These are phyloP conservation scores for Solanum ossicruentum DNA, from an alignment of 257 asterid species.

Conservation along the genomic window DNA sequence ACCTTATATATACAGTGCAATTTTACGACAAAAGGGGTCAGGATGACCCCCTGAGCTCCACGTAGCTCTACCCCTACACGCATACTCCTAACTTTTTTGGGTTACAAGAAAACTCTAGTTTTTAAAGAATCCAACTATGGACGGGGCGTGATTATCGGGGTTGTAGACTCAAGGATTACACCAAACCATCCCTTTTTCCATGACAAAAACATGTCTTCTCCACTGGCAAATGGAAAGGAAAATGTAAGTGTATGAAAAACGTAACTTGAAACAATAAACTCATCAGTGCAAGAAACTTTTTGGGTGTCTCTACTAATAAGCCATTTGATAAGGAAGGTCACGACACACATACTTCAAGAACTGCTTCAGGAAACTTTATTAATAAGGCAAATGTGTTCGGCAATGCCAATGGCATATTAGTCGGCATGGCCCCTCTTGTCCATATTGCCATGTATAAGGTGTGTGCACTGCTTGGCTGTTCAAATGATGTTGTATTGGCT, in stretches of 20 bases:
- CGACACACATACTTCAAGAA: constrained; percentile 11
- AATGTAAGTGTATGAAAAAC: background rate
- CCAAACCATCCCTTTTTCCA: no score
- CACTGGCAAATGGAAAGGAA: constrained; percentile 38
- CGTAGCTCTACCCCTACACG: background rate
- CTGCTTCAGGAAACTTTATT: constrained; percentile 10
- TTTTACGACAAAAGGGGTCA: no score
- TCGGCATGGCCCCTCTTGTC: constrained; percentile 32
- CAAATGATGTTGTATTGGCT: constrained; percentile 13
- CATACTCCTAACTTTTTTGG: constrained; percentile 3
- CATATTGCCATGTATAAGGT: constrained; percentile 32
- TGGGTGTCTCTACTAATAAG: background rate
- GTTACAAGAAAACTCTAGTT: background rate
- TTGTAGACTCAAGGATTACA: constrained; percentile 11
- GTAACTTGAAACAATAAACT: background rate
- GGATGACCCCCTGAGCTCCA: no score
- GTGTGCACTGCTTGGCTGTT: background rate
- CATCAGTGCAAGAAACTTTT: background rate
- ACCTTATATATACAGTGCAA: no score
- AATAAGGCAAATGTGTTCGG: constrained; percentile 21
- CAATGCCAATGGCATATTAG: constrained; percentile 13
- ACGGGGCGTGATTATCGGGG: constrained; percentile 6
- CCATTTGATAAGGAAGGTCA: constrained; percentile 18
- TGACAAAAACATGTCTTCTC: no score
- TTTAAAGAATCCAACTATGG: constrained; percentile 8